Base-by-base conservation (phyloP, 2,329 filamentous ascomycete species). In the Metarhizium guizhouense region DNA sequence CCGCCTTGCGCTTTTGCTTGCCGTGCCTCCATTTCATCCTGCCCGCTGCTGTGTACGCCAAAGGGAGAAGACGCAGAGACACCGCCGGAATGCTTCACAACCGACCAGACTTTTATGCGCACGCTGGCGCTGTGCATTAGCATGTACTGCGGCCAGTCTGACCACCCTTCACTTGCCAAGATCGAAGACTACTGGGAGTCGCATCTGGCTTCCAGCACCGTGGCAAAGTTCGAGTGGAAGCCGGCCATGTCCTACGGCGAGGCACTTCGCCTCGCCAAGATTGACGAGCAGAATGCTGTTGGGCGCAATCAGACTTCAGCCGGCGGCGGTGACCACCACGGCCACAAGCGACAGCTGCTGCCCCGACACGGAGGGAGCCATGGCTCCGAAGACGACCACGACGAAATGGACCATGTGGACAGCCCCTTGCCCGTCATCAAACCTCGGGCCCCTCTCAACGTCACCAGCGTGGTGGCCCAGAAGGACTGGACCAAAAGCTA, bases 401-500 rank as follows among this genome's bases (percentile, higher is more conserved):
- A 18, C 4, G 45, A 25, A 30, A 49, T 54, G 16, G 52, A 59
- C 6, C 16, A 16, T 7, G 52, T 58, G 10, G 56, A 58, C 30
- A 63, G 58, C 40, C 42, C 57, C 1, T 50, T 69, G 16, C 65
- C 68, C 5, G 57, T 59, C 11, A 61, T 66, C 13, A 63, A 58
- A 42, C 54, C 59, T 7, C 57, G 59, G 1, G 55, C 61, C 6
- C 63, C 65, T 0, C 59, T 73, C 18, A 68, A 72, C 36, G 60
- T 58, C 4, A 70, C 69, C 5, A 70, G 68, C 56, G 63, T 69
- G 38, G 58, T 72, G 10, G 45, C 49, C 0, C 56, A 61, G 3
- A 54, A 59, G 11, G 64, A 67, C 47, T 72, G 67, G 67, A 64
- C 66, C 54, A 54, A 61, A 13, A 64, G 79, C 61, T 81, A 81